Percentiles rank a stretch among this genome's conserved stretches.
Conservation (phyloP, 1,284 basidiomycete genomes). For the Ceratobasidium sp. region DNA sequence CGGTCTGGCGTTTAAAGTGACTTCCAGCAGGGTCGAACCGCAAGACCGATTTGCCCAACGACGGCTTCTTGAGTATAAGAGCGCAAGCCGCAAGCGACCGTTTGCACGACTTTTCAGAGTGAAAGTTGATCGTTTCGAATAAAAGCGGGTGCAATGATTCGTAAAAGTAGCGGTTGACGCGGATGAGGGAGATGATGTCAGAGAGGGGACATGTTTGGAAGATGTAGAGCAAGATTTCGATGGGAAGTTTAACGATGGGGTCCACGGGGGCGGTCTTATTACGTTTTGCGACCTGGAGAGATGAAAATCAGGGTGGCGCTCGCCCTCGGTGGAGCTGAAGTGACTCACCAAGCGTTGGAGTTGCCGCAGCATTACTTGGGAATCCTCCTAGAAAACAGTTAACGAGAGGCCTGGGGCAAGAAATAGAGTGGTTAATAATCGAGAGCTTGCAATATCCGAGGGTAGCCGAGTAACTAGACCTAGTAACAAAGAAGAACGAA, state of each 20-base stretch:
- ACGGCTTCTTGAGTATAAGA: slow-evolving; percentile 27
- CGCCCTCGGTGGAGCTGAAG: neutral
- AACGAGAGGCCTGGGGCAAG: neutral
- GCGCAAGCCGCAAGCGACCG: slow-evolving; percentile 30
- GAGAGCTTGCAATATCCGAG: neutral
- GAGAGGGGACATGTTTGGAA: slow-evolving; percentile 19
- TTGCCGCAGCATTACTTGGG: neutral
- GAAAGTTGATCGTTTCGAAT: slow-evolving; percentile 45
- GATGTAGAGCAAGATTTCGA: slow-evolving; percentile 33
- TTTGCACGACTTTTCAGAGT: slow-evolving; percentile 39
- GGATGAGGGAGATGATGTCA: slow-evolving; percentile 36
- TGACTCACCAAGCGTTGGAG: slow-evolving; percentile 27
- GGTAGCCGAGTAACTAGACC: neutral
- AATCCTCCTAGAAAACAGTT: neutral
- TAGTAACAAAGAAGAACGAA: neutral
- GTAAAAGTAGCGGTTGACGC: slow-evolving; percentile 38
- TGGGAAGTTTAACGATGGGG: slow-evolving; percentile 24
- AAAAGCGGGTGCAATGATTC: slow-evolving; percentile 34
- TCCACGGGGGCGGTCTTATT: slow-evolving; percentile 7
- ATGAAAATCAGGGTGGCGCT: slow-evolving; percentile 23
- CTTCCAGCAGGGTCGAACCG: slow-evolving; percentile 43
- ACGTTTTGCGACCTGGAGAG: slow-evolving; percentile 1
- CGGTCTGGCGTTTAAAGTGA: slow-evolving; percentile 8
- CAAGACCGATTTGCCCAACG: slow-evolving; percentile 27
- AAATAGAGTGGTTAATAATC: neutral